These are phyloP conservation scores for Trichophyton schoenleinii DNA, from an alignment of 2,329 filamentous ascomycete species.

Conservation along the genomic window DNA sequence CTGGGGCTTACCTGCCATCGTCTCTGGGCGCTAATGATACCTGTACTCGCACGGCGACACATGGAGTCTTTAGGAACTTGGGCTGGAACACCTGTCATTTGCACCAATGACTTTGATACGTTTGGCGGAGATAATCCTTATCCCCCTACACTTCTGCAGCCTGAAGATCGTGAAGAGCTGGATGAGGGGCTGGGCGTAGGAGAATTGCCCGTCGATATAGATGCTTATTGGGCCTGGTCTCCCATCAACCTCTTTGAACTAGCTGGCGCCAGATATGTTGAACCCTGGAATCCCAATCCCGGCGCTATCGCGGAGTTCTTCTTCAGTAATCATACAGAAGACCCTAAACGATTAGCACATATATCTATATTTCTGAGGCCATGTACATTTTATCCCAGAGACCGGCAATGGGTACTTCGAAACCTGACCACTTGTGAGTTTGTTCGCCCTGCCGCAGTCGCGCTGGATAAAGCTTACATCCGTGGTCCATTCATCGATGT, in stretches of 20 bases:
- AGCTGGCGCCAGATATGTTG: background rate
- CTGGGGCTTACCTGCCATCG: background rate
- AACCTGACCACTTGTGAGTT: conserved; percentile 9
- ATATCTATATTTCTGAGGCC: background rate
- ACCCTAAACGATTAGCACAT: no score
- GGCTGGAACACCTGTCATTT: background rate
- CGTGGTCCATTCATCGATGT: conserved; percentile 17
- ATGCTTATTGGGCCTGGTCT: no score
- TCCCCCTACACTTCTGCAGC: background rate
- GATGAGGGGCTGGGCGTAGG: background rate
- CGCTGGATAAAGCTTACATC: conserved; percentile 7
- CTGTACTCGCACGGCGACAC: background rate
- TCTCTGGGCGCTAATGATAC: background rate
- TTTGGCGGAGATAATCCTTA: background rate
- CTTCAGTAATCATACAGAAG: no score
- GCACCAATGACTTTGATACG: background rate
- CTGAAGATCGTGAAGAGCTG: background rate
- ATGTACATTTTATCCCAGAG: conserved; percentile 4
- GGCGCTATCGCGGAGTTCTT: no score
- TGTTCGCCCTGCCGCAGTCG: conserved; percentile 5
- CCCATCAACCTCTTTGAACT: background rate
- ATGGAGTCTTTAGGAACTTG: background rate
- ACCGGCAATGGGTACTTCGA: conserved; percentile 8
- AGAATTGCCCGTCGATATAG: background rate
- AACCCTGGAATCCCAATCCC: background rate